A percentile compares a stretch with the other conserved stretches of the same genome.
phyloP scores from a whole-genome alignment of 805 yeast genomes.

The Cyberlindnera veronae region DNA sequence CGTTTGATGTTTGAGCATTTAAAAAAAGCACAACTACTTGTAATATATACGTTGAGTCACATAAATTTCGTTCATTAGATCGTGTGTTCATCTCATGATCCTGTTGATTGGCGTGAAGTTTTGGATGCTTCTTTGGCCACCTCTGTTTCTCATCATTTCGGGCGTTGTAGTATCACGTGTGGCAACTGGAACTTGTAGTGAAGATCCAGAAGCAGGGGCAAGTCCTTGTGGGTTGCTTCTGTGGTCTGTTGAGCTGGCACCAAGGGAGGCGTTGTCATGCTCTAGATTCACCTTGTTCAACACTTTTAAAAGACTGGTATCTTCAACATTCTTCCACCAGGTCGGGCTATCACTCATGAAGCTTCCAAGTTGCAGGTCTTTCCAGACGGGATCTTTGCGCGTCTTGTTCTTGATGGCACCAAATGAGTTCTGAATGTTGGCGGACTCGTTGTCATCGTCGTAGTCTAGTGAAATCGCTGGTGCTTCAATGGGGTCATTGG shows the following conservation, averaged over 20 bases:
- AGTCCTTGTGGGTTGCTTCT: background rate
- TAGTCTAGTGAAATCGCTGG: slow-evolving; percentile 11
- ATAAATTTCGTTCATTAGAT: too few relatives aligned
- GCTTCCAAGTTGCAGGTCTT: slow-evolving; percentile 26
- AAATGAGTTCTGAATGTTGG: slow-evolving; percentile 20
- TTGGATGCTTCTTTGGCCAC: slow-evolving; percentile 14
- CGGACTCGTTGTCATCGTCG: slow-evolving; percentile 14
- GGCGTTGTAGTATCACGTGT: slow-evolving; percentile 23
- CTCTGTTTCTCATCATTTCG: slow-evolving; percentile 22
- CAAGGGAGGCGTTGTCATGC: background rate
- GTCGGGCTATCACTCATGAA: slow-evolving; percentile 23
- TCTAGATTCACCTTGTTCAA: slow-evolving; percentile 7
- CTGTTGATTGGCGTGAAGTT: slow-evolving; percentile 25
- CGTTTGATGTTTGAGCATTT: too few relatives aligned
- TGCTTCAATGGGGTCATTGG: slow-evolving; percentile 27
- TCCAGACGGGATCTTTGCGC: slow-evolving; percentile 24
- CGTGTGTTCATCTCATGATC: slow-evolving; percentile 25
- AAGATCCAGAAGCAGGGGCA: background rate
- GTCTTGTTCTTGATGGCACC: slow-evolving; percentile 24
- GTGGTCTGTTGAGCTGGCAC: background rate
- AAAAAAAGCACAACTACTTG: too few relatives aligned
- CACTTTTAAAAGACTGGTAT: slow-evolving; percentile 16
- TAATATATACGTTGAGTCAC: too few relatives aligned
- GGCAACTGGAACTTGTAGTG: background rate
- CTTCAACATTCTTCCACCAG: slow-evolving; percentile 14